phyloP scores from a whole-genome alignment of 129 eudicot species.

The carrot (Daucus carota) region DNA sequence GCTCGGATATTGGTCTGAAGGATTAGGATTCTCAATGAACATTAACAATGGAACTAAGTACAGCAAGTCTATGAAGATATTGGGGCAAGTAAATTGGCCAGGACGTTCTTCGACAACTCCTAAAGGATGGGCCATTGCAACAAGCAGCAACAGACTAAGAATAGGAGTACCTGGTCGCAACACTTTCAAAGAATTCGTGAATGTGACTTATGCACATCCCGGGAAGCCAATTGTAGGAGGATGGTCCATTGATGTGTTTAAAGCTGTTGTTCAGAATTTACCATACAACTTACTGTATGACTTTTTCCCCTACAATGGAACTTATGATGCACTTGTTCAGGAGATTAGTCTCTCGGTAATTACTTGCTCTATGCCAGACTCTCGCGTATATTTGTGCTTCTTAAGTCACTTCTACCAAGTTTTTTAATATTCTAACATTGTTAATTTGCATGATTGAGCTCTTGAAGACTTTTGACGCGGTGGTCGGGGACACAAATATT shows the following conservation, averaged over 20 bases:
- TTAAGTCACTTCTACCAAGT: background rate
- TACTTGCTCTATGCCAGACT: background rate
- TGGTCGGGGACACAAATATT: constrained; percentile 2
- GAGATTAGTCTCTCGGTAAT: background rate
- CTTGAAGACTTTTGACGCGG: background rate
- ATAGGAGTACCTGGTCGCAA: constrained; percentile 1
- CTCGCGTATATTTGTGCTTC: background rate
- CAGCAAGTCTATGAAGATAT: background rate
- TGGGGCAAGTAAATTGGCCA: constrained; percentile 5
- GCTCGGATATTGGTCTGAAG: constrained; percentile 3
- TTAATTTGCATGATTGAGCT: background rate
- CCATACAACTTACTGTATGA: background rate
- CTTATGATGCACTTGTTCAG: constrained; percentile 6
- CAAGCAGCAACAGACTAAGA: background rate
- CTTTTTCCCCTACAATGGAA: background rate
- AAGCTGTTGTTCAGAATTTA: background rate
- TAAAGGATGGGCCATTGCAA: constrained; percentile 4
- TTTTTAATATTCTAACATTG: background rate
- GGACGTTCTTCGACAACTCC: background rate
- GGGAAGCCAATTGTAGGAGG: background rate
- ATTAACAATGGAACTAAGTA: background rate
- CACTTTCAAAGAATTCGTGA: background rate
- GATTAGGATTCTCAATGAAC: background rate
- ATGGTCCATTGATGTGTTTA: background rate
- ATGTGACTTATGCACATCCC: background rate